Conservation (phyloP, 495 filamentous ascomycete genomes). For the Penicillium arizonense region DNA sequence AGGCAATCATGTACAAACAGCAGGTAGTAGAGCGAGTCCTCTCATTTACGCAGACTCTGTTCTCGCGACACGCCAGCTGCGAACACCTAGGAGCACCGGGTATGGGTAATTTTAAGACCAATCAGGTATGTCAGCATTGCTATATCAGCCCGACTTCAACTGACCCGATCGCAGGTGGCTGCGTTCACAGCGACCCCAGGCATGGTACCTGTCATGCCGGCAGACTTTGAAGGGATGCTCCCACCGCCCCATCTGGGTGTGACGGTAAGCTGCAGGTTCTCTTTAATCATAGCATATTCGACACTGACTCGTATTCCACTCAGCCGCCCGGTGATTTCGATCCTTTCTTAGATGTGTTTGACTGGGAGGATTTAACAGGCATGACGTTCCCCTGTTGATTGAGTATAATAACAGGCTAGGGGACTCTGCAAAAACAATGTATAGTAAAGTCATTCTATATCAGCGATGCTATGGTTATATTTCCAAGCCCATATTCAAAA, state of each 20-base stretch:
- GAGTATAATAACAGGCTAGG: background rate
- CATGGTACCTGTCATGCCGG: slow-evolving; percentile 23
- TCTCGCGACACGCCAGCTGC: slow-evolving; percentile 36
- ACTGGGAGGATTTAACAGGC: slow-evolving; percentile 43
- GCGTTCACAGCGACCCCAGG: slow-evolving; percentile 26
- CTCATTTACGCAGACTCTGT: slow-evolving; percentile 37
- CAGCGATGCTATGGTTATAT: too few relatives aligned
- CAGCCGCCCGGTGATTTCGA: slow-evolving; percentile 40
- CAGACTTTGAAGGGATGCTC: slow-evolving; percentile 27
- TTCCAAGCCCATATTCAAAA: too few relatives aligned
- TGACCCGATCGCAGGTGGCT: slow-evolving; percentile 13
- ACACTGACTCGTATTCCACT: background rate
- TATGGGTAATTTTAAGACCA: slow-evolving; percentile 35
- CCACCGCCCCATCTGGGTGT: slow-evolving; percentile 25
- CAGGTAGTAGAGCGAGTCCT: slow-evolving; percentile 41
- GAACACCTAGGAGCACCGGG: slow-evolving; percentile 35
- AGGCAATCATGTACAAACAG: slow-evolving; percentile 37
- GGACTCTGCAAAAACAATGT: too few relatives aligned
- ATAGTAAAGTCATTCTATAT: too few relatives aligned
- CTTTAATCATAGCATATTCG: background rate
- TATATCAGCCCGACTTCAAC: too few relatives aligned
- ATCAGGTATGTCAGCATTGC: slow-evolving; percentile 23
- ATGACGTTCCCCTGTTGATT: slow-evolving; percentile 29
- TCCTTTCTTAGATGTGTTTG: slow-evolving; percentile 43
- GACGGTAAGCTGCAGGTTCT: slow-evolving; percentile 22